Evolutionary conservation across 495 filamentous ascomycete species (phyloP).

Genomic region (Penicillium steckii): DNA sequence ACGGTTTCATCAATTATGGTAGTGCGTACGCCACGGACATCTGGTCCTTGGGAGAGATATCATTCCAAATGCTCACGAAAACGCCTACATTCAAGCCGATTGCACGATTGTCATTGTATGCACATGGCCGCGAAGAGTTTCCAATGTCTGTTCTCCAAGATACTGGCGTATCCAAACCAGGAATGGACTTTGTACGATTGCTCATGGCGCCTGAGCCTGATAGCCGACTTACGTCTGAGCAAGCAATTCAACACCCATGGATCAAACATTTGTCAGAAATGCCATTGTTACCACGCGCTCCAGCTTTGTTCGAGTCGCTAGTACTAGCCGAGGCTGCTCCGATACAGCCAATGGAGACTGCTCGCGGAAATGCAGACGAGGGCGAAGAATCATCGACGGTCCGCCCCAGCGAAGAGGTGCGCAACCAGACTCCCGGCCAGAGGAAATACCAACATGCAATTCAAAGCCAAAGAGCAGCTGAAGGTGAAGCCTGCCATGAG

Average conservation of each 20-base stretch:
- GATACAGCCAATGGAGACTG: too few species aligned
- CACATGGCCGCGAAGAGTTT: background rate
- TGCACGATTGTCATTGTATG: background rate
- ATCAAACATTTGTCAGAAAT: background rate
- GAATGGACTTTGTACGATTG: conserved; percentile 5
- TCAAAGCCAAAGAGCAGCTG: too few species aligned
- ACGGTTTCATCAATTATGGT: background rate
- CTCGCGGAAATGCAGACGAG: too few species aligned
- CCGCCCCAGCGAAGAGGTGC: too few species aligned
- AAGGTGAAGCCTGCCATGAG: too few species aligned
- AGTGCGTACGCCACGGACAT: conserved; percentile 15
- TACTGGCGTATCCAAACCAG: background rate
- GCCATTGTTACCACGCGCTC: background rate
- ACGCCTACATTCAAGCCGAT: background rate
- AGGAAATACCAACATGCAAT: background rate
- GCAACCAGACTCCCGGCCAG: background rate
- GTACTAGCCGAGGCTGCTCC: background rate
- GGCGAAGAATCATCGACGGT: too few species aligned
- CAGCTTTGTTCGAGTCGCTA: background rate
- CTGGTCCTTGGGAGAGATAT: conserved; percentile 18
- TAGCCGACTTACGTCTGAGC: background rate
- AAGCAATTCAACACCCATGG: background rate
- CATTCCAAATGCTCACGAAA: conserved; percentile 13
- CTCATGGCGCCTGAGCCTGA: conserved; percentile 6
- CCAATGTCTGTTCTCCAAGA: background rate